phyloP scores from a whole-genome alignment of 768 basidiomycete genomes.

The Dioszegia hungarica region DNA sequence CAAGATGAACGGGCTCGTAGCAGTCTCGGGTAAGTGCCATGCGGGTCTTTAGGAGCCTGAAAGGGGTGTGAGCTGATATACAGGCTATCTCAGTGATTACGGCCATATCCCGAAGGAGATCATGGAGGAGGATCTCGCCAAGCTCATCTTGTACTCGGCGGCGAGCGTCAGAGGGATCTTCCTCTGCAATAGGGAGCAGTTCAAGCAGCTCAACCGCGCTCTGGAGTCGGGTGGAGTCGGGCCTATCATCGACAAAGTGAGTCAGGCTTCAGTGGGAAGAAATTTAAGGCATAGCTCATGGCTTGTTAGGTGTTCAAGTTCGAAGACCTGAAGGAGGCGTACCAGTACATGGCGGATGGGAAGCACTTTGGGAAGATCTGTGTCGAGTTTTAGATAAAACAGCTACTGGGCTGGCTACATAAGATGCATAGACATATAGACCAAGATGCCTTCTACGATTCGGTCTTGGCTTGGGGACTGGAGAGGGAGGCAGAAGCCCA shows the following conservation, averaged over 20 bases:
- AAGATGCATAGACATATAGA: too few relatives aligned
- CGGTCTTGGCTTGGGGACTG: too few relatives aligned
- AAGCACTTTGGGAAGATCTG: conserved; percentile 59
- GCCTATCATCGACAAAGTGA: conserved; percentile 58
- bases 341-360: conserved; percentile 56
- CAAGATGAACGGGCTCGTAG: conserved; percentile 31
- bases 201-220: conserved; percentile 57
- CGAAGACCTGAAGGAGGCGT: conserved; percentile 56
- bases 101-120: conserved; percentile 24
- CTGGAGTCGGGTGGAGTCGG: conserved; percentile 53
- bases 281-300: not conserved
- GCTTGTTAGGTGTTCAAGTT: conserved; percentile 56
- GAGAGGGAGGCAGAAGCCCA: too few relatives aligned
- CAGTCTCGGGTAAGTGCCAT: conserved; percentile 22
- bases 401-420: too few relatives aligned
- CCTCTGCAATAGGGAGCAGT: conserved; percentile 54
- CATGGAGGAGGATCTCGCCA: conserved; percentile 45
- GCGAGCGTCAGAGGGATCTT: conserved; percentile 46
- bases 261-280: too few relatives aligned
- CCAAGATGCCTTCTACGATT: too few relatives aligned
- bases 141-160: conserved; percentile 50
- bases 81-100: conserved; percentile 37
- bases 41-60: too few relatives aligned
- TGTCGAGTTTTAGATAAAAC: conserved; percentile 26
- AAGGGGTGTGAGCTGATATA: not conserved